Conservation (phyloP, 176 grass and related monocot genomes). For the Sorghum bicolor region DNA sequence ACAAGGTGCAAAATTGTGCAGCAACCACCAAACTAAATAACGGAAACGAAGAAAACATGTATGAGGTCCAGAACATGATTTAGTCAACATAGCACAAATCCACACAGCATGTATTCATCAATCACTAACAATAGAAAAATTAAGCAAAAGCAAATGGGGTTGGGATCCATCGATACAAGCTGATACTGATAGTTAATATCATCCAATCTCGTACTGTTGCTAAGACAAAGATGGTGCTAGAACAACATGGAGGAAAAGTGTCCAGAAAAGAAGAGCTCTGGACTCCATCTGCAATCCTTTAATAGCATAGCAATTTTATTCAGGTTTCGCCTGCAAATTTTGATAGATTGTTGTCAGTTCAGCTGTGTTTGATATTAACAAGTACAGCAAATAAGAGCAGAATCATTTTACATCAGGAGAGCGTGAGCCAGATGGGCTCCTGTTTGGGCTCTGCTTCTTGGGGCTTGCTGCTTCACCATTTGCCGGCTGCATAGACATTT, state of each 20-base stretch:
- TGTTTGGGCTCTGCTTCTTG: constrained; percentile 49
- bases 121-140: background rate
- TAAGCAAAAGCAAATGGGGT: background rate
- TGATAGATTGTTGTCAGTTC: background rate
- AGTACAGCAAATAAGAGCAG: background rate
- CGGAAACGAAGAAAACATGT: background rate
- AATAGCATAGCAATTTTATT: constrained; percentile 20
- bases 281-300: background rate
- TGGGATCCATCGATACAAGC: background rate
- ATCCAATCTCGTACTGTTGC: background rate
- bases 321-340: constrained; percentile 42
- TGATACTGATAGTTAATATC: constrained; percentile 12
- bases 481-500: constrained; percentile 32
- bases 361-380: background rate
- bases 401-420: constrained; percentile 48
- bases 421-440: constrained; percentile 48
- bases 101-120: constrained; percentile 6
- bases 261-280: background rate
- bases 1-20: background rate
- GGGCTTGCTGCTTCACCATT: constrained; percentile 40
- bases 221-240: constrained; percentile 4
- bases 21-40: background rate
- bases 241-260: constrained; percentile 20
- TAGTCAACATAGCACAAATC: constrained; percentile 13
- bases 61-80: background rate